Evolutionary conservation across 1,139 yeast species (phyloP).

Genomic region (Yamadazyma conglobata): DNA sequence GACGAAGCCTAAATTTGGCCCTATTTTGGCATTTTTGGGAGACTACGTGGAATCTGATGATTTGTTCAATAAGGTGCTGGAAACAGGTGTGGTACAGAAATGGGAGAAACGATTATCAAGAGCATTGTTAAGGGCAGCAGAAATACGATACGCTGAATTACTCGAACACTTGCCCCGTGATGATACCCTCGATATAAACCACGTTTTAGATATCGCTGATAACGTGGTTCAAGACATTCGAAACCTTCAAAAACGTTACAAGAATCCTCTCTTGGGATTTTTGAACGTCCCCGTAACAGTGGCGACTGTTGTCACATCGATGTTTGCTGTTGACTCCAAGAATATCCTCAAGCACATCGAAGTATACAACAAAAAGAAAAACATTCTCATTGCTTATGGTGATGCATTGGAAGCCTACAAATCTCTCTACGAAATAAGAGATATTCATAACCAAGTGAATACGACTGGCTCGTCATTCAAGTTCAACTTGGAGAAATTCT

Average conservation of each 20-base stretch:
- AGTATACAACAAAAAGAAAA: constrained; percentile 34
- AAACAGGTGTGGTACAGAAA: constrained; percentile 39
- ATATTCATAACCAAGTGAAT: constrained; percentile 50
- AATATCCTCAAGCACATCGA: constrained; percentile 58
- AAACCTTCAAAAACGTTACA: constrained; percentile 57
- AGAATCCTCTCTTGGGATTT: constrained; percentile 57
- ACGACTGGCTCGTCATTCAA: constrained; percentile 36
- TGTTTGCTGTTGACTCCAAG: constrained; percentile 63
- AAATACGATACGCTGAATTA: constrained; percentile 55
- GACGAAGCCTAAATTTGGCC: constrained; percentile 61
- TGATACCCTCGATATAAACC: constrained; percentile 51
- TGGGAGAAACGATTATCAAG: constrained; percentile 53
- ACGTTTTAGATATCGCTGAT: constrained; percentile 60
- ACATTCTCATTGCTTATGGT: constrained; percentile 45
- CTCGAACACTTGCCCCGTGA: constrained; percentile 65
- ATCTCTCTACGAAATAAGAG: constrained; percentile 53
- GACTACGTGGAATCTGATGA: constrained; percentile 51
- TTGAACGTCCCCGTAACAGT: constrained; percentile 54
- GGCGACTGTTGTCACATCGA: constrained; percentile 54
- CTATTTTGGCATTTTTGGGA: constrained; percentile 48
- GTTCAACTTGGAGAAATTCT: constrained; percentile 57
- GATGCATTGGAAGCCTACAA: constrained; percentile 64
- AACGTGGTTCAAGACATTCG: constrained; percentile 49
- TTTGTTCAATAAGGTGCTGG: constrained; percentile 33
- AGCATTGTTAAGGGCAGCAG: constrained; percentile 51